Evolutionary conservation across 345 rosid species (phyloP).

Genomic region (Xanthoceras sorbifolium): DNA sequence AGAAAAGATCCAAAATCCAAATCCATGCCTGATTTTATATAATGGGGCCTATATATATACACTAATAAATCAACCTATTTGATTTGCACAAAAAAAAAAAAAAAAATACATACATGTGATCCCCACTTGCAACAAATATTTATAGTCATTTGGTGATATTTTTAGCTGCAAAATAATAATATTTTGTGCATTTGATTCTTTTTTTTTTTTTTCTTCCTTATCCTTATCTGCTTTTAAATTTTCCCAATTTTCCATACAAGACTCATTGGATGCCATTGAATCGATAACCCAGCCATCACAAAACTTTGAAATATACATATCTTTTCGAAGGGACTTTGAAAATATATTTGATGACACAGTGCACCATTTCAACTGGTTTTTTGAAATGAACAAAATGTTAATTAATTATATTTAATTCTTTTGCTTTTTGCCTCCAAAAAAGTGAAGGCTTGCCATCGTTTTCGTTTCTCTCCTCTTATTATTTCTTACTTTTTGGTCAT

Average conservation of each 20-base stretch:
- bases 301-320: no score
- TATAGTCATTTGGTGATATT: background rate
- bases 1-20: background rate
- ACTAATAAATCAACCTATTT: background rate
- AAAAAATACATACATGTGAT: background rate
- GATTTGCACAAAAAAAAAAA: background rate
- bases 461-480: background rate
- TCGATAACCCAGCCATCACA: constrained; percentile 14
- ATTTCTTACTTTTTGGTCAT: background rate
- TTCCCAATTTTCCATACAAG: background rate
- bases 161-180: background rate
- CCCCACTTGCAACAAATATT: constrained; percentile 10
- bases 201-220: background rate
- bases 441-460: background rate
- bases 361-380: background rate
- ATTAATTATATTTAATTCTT: background rate
- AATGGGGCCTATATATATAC: background rate
- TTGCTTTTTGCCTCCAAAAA: constrained; percentile 3
- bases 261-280: constrained; percentile 7
- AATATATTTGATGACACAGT: background rate
- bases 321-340: no score
- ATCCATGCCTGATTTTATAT: background rate
- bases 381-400: background rate
- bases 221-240: background rate
- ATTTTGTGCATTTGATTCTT: background rate